Conservation (phyloP, 495 filamentous ascomycete species). For the Penicillium bialowiezense region DNA sequence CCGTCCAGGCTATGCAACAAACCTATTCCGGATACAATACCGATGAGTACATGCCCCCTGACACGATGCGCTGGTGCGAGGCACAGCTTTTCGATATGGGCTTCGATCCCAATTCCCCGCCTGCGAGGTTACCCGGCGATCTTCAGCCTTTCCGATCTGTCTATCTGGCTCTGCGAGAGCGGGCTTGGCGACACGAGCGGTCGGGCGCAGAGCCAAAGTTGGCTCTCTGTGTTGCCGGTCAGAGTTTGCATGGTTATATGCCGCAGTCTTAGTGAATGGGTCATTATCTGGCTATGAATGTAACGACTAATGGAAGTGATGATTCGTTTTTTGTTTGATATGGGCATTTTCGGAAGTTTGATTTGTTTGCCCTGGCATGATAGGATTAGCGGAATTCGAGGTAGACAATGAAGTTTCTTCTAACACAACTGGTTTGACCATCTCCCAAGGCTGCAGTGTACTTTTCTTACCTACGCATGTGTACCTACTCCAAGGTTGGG, state of each 20-base stretch:
- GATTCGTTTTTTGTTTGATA: not conserved
- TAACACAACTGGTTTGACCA: no score
- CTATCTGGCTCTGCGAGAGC: conserved; percentile 3
- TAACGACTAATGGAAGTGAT: conserved; percentile 1
- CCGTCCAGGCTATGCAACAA: conserved; percentile 6
- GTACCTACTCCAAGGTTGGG: no score
- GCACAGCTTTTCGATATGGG: conserved; percentile 1
- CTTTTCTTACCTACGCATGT: no score
- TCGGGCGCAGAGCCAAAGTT: conserved; percentile 1
- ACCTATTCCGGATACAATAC: not conserved
- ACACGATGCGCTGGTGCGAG: conserved; percentile 5
- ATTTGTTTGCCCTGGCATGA: no score
- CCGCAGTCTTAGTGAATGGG: not conserved
- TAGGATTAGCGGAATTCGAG: no score
- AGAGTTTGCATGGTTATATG: conserved; percentile 1
- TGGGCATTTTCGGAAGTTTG: no score
- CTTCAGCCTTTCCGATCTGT: conserved; percentile 7
- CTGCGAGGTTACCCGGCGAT: conserved; percentile 2
- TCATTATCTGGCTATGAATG: not conserved
- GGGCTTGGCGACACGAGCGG: conserved; percentile 3
- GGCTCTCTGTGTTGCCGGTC: not conserved
- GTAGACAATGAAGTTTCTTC: no score
- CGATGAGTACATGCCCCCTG: conserved; percentile 1
- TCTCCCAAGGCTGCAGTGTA: no score
- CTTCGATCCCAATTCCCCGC: conserved; percentile 5